Conservation (phyloP, 2,329 filamentous ascomycete genomes). For the Aspergillaceae sp. region DNA sequence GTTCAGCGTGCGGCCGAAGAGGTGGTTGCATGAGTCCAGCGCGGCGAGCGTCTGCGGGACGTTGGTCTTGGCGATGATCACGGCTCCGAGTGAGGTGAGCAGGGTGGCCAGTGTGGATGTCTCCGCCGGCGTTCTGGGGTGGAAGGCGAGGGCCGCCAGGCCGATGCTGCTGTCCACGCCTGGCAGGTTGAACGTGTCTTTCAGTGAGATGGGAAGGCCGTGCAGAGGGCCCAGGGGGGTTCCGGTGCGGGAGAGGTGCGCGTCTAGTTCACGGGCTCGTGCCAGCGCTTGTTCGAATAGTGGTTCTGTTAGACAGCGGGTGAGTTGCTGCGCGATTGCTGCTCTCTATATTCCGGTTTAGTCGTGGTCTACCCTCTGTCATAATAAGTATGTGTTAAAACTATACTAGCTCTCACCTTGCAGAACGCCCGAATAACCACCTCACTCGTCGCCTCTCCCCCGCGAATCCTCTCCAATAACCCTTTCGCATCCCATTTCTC, state of each 20-base stretch:
- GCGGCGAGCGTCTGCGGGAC: conserved; percentile 45
- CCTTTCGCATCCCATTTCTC: conserved; percentile 28
- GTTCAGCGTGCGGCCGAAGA: conserved; percentile 51
- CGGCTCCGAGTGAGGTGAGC: conserved; percentile 50
- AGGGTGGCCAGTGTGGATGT: conserved; percentile 51
- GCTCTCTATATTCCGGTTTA: conserved; percentile 19
- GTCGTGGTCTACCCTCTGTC: neutral
- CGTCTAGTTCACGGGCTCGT: conserved; percentile 42
- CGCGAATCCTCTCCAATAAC: conserved; percentile 19
- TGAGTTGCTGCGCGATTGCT: conserved; percentile 34
- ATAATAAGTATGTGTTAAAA: no score
- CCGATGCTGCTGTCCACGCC: conserved; percentile 49
- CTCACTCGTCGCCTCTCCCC: conserved; percentile 21
- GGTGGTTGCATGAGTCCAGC: conserved; percentile 47
- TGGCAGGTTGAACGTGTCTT: conserved; percentile 39
- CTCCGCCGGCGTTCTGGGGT: conserved; percentile 40
- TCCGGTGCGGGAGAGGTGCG: conserved; percentile 31
- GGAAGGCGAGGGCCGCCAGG: conserved; percentile 51
- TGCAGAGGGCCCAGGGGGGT: conserved; percentile 51
- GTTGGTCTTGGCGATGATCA: conserved; percentile 62
- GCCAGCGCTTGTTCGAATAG: conserved; percentile 44
- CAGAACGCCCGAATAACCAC: conserved; percentile 45
- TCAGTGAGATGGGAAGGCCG: conserved; percentile 51
- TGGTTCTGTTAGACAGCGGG: conserved; percentile 46
- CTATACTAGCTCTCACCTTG: no score